These are phyloP conservation scores for Botryotinia convoluta DNA, from an alignment of 2,329 filamentous ascomycete genomes.

Conservation along the genomic window DNA sequence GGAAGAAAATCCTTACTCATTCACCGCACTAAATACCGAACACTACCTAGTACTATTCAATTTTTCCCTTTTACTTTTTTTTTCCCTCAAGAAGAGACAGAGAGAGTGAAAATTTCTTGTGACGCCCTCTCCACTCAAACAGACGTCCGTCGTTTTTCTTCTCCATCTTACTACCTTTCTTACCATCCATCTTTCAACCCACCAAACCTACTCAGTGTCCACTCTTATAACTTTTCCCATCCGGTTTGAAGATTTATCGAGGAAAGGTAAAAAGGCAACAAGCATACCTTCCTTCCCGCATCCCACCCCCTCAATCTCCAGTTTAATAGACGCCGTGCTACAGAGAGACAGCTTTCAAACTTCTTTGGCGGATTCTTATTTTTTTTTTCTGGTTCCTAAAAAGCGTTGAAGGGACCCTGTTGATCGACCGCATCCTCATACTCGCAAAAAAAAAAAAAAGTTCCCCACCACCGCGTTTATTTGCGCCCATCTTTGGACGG, in stretches of 20 bases:
- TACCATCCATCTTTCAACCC: not conserved
- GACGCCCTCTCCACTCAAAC: conserved; percentile 13
- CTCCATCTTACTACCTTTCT: conserved; percentile 11
- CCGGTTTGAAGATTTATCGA: not conserved
- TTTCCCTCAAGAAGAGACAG: not conserved
- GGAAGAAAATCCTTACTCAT: conserved; percentile 12
- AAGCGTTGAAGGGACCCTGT: conserved; percentile 19
- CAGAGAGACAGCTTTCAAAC: not conserved
- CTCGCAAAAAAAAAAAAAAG: conserved; percentile 16
- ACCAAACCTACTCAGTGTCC: conserved; percentile 1
- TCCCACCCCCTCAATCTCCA: conserved; percentile 18
- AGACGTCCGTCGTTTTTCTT: not conserved
- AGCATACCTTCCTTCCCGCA: conserved; percentile 17
- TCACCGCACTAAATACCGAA: conserved; percentile 13
- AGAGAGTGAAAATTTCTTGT: conserved; percentile 7
- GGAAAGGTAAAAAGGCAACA: conserved; percentile 13
- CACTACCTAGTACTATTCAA: conserved; percentile 6
- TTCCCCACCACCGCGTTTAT: conserved; percentile 23
- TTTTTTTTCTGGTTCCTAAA: not conserved
- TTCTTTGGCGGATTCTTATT: conserved; percentile 14
- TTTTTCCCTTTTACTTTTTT: conserved; percentile 15
- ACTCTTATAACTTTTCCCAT: conserved; percentile 8
- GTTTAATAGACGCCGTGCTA: conserved; percentile 21
- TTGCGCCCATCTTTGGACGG: conserved; percentile 19
- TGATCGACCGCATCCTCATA: conserved; percentile 17